Base-by-base conservation (phyloP, 192 early-diverging fungal species). In the Coemansia sp. region DNA sequence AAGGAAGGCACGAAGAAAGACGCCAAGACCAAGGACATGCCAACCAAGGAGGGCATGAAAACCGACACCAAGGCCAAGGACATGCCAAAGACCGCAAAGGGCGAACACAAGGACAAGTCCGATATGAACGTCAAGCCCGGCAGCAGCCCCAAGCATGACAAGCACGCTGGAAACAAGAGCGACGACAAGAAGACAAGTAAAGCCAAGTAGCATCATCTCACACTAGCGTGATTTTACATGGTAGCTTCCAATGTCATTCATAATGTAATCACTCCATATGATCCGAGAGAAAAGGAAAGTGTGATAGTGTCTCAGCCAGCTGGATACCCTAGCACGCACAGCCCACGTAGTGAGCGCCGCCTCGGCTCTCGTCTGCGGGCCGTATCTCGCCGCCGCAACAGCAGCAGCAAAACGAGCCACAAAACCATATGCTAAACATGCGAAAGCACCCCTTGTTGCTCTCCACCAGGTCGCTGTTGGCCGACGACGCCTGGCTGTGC, bases 381-480 rank as follows among this genome's bases (percentile, higher is more conserved):
- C 34, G 53, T 2, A 61, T 65, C 18, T 72, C 70, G 52, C 70
- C 53, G 6, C 43, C 50, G 28, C 70, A 78, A 61, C 75, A 72
- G 62, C 75, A 77, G 58, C 75, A 77, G 60, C 55, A 69, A n/a
- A 60, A 52, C 11, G 35, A 10, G 16, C 55, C 61, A 35, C 70
- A 72, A 45, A 47, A 64, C 70, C 66, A 64, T 11, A 78, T 73
- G 43, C 62, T 55, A 25, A 71, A 72, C 48, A 38, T 53, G 38
- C 76, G 76, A 18, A 68, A 62, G 20, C 70, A 65, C 52, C 76
- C 45, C 1, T 63, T 59, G 58, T 78, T 60, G 10, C 39, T n/a
- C 23, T 62, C 70, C 12, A 78, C 52, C 14, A 68, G 53, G 59
- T 71, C 70, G 5, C 48, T 55, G 57, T 67, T 69, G 36, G 38